Percentiles rank a stretch among this genome's conserved stretches.
These are phyloP conservation scores for Roridomyces roridus DNA, from an alignment of 768 basidiomycete species.

Conservation along the genomic window DNA sequence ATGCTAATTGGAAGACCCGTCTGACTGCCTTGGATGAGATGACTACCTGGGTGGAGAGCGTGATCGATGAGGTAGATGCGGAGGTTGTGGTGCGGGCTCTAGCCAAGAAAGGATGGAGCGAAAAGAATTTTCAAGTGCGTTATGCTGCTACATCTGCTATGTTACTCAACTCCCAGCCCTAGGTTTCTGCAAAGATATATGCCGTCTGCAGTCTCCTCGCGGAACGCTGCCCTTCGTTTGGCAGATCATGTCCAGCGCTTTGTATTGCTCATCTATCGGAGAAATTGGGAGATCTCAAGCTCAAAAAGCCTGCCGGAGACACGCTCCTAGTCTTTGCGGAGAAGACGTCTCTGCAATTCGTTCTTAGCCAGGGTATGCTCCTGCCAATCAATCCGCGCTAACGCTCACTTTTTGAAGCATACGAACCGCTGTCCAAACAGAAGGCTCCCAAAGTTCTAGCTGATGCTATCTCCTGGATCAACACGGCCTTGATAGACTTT, in stretches of 20 bases:
- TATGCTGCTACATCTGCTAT: neutral
- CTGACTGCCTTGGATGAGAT: slow-evolving; percentile 89
- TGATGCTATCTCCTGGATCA: slow-evolving; percentile 90
- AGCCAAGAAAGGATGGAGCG: slow-evolving; percentile 94
- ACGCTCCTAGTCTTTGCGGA: slow-evolving; percentile 84
- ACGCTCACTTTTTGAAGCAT: slow-evolving; percentile 56
- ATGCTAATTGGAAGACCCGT: slow-evolving; percentile 92
- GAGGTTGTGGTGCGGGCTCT: slow-evolving; percentile 89
- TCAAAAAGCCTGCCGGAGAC: slow-evolving; percentile 96
- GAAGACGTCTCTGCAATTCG: slow-evolving; percentile 93
- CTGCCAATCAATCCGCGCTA: neutral
- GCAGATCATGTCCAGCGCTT: slow-evolving; percentile 83
- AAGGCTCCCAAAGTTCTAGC: slow-evolving; percentile 98
- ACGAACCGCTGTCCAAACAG: slow-evolving; percentile 91
- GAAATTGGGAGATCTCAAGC: slow-evolving; percentile 94
- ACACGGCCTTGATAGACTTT: slow-evolving; percentile 85
- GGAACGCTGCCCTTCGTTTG: slow-evolving; percentile 81
- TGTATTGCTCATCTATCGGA: slow-evolving; percentile 85
- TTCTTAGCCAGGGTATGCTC: slow-evolving; percentile 83
- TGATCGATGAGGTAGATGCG: slow-evolving; percentile 72
- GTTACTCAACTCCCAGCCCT: neutral
- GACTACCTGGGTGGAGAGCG: slow-evolving; percentile 79
- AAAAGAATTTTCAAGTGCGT: slow-evolving; percentile 96
- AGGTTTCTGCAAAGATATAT: slow-evolving; percentile 94
- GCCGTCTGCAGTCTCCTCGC: slow-evolving; percentile 76